Evolutionary conservation across 1,139 yeast genomes (phyloP), one percentile per base, ranked within the genome.

Genomic region (Hansenula anomala): DNA sequence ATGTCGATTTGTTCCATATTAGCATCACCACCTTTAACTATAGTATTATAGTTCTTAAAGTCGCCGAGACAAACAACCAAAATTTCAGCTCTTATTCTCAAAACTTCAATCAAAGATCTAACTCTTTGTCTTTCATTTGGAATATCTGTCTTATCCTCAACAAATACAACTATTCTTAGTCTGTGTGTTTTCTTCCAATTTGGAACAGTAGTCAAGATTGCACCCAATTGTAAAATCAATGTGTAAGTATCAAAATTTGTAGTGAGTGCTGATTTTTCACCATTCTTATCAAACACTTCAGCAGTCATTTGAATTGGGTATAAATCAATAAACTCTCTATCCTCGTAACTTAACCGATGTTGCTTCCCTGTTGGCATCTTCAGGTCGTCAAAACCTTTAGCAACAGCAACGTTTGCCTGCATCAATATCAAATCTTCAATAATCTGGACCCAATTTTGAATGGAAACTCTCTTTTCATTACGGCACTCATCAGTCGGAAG

Each of bases 281-380:
- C 92, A 41, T 75, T 72, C 28, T 73, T 75, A 39, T 79, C 75
- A 37, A 75, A 71, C 41, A 84, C 75, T 37, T 81, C 78, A 1
- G 95, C 92, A 6, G 95, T 81, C 96, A 92, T 92, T 55, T 92
- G 98, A 51, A 92, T 89, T 0, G 98, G 98, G 59, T 92, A 92
- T 33, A 92, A 64, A 58, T 92, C 98, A 52, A 92, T 88, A 48
- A 66, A 82, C 43, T 73, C 71, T 45, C 71, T 73, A 34, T 61
- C 57, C 1, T 53, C 48, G 4, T 46, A 43, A 3, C 39, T 41
- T 11, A 42, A 26, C 20, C 51, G 49, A 17, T 38, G 19, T 9
- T 42, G 38, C 4, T 60, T 49, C 22, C 58, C 55, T 6, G 50
- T 58, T 0, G 95, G 95, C 17, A 84, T 63, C 12, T 73, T 67